Conservation (phyloP, 257 asterid genomes). For the Rubia yunnanensis region DNA sequence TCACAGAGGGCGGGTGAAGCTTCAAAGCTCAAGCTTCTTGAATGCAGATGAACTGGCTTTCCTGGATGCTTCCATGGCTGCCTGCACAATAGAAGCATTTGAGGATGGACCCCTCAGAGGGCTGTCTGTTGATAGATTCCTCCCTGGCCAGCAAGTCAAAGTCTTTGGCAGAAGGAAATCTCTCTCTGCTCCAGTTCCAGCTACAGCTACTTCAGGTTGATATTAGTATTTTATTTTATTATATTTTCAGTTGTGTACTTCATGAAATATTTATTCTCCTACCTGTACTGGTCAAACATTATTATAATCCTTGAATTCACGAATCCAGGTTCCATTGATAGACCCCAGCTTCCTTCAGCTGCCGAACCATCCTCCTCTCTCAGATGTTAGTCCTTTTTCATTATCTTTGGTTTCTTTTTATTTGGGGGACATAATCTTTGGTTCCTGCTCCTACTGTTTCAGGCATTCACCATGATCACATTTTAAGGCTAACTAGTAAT, state of each 20-base stretch:
- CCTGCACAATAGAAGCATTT: constrained; percentile 33
- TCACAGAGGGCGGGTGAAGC: constrained; percentile 32
- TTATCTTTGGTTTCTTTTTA: background rate
- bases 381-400: constrained; percentile 25
- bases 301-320: background rate
- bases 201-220: constrained; percentile 17
- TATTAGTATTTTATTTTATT: background rate
- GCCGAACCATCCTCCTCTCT: constrained; percentile 26
- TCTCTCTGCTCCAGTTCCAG: constrained; percentile 17
- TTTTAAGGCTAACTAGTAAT: too few species aligned
- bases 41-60: constrained; percentile 38
- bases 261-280: background rate
- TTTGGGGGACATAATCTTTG: background rate
- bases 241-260: background rate
- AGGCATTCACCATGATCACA: too few species aligned
- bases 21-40: constrained; percentile 28
- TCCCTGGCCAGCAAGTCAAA: constrained; percentile 38
- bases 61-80: constrained; percentile 41
- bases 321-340: constrained; percentile 23
- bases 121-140: constrained; percentile 41
- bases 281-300: too few species aligned
- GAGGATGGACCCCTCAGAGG: constrained; percentile 47
- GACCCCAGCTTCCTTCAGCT: constrained; percentile 22
- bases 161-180: constrained; percentile 42
- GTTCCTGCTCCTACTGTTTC: background rate